These are phyloP conservation scores for Crithidia expoeki DNA, from an alignment of 208 protist species.

Conservation along the genomic window DNA sequence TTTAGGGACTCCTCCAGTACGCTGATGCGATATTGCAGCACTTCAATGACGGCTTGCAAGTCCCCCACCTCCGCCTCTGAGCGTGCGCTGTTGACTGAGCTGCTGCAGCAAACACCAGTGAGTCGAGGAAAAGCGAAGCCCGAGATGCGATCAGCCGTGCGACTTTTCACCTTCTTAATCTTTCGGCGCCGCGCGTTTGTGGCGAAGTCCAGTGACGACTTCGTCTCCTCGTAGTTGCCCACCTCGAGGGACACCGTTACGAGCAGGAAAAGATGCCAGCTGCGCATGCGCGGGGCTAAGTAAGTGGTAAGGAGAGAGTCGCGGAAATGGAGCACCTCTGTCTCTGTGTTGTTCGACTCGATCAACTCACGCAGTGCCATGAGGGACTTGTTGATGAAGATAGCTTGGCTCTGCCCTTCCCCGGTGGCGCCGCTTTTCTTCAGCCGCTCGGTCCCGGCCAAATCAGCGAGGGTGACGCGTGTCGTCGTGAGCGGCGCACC, in stretches of 20 bases:
- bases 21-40: slow-evolving; percentile 20
- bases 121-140: not conserved
- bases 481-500: slow-evolving; percentile 57
- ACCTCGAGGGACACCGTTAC: slow-evolving; percentile 73
- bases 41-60: slow-evolving; percentile 20
- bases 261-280: slow-evolving; percentile 75
- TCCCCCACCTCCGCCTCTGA: slow-evolving; percentile 3
- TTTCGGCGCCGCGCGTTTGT: slow-evolving; percentile 52
- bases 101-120: not conserved
- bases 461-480: slow-evolving; percentile 87
- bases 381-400: slow-evolving; percentile 93
- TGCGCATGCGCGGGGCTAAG: slow-evolving; percentile 56
- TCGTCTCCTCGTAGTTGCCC: slow-evolving; percentile 61
- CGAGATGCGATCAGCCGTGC: slow-evolving; percentile 28
- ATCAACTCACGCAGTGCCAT: slow-evolving; percentile 85
- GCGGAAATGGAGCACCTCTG: slow-evolving; percentile 46
- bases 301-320: slow-evolving; percentile 73
- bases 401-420: slow-evolving; percentile 81
- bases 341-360: slow-evolving; percentile 36
- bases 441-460: slow-evolving; percentile 93
- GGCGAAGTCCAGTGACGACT: slow-evolving; percentile 76
- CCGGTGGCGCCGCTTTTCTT: slow-evolving; percentile 80
- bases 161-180: slow-evolving; percentile 47
- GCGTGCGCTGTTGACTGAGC: not conserved
- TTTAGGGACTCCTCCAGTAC: slow-evolving; percentile 24